A percentile compares a stretch with the other conserved stretches of the same genome.
Conservation (phyloP, 2,329 filamentous ascomycete genomes). For the Paracamarosporium sp. region DNA sequence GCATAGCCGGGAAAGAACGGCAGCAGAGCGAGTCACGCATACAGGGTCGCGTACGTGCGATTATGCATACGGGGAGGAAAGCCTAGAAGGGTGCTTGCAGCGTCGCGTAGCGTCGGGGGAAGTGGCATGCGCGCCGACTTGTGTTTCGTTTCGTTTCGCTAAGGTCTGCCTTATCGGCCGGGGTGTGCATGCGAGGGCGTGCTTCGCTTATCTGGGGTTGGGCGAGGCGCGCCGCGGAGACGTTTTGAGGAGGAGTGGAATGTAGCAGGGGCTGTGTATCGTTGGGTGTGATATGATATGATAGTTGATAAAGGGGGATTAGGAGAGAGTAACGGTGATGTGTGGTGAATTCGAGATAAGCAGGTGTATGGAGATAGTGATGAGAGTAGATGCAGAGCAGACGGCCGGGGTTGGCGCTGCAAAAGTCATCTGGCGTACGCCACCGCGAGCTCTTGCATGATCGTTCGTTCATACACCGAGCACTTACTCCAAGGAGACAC, state of each 20-base stretch:
- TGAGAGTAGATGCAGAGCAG: neutral
- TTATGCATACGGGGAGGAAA: neutral
- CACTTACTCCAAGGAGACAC: neutral
- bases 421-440: slow-evolving; percentile 5
- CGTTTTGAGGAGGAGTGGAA: neutral
- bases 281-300: neutral
- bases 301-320: neutral
- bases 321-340: neutral
- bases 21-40: no score
- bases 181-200: neutral
- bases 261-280: no score
- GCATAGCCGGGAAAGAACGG: no score
- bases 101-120: no score
- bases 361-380: neutral
- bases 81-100: no score
- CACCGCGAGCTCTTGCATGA: slow-evolving; percentile 3
- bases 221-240: neutral
- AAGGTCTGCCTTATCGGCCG: neutral
- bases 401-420: neutral
- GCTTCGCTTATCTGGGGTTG: neutral
- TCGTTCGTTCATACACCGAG: neutral
- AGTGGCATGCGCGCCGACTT: no score
- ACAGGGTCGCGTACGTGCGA: no score
- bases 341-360: neutral
- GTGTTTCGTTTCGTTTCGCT: no score